Conservation (phyloP, 495 filamentous ascomycete genomes). For the Neurospora sublineolata region DNA sequence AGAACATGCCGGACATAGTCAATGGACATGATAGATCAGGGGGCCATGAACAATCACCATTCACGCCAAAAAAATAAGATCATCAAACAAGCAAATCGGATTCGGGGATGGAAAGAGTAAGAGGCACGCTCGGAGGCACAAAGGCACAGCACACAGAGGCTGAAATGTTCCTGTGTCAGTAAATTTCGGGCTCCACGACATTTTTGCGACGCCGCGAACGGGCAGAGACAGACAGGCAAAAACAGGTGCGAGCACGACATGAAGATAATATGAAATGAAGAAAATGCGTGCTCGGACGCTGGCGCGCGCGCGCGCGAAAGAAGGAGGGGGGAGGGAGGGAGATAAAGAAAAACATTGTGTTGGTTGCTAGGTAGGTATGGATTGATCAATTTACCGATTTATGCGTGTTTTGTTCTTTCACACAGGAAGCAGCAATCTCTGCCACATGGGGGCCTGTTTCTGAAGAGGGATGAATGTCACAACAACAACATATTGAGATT, state of each 20-base stretch:
- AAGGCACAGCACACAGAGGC: no score
- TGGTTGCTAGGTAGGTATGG: background rate
- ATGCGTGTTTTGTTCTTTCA: background rate
- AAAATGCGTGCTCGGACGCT: no score
- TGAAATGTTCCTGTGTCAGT: background rate
- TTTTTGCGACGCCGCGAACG: background rate
- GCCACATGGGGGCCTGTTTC: no score
- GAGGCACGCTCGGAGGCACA: background rate
- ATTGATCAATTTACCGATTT: background rate
- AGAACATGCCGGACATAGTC: no score
- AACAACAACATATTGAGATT: no score
- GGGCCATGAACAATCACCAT: background rate
- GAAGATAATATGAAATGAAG: background rate
- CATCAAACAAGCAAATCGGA: background rate
- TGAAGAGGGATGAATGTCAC: no score
- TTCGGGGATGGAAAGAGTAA: background rate
- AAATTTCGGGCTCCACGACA: background rate
- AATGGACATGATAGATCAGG: background rate
- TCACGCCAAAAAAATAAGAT: background rate
- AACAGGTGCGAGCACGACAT: background rate
- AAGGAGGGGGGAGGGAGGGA: no score
- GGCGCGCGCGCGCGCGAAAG: background rate
- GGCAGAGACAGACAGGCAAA: background rate
- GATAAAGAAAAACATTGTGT: background rate
- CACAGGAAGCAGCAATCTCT: background rate